Conservation (phyloP, 2,329 filamentous ascomycete genomes). For the Pestalotiopsis sp. region DNA sequence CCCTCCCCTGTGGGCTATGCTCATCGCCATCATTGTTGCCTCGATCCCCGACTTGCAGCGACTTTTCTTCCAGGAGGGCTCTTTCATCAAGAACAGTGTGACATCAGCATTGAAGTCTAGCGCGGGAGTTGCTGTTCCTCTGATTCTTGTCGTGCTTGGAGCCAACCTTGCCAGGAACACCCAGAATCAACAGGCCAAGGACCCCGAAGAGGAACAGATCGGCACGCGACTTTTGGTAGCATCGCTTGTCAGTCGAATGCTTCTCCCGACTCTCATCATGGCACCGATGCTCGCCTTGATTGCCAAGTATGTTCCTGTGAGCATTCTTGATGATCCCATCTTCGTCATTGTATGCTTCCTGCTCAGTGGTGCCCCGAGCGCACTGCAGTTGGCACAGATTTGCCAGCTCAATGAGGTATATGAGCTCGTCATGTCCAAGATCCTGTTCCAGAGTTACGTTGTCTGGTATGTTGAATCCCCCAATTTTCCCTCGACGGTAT, state of each 20-base stretch:
- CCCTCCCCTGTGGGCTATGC: constrained; percentile 96
- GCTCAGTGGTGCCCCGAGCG: constrained; percentile 89
- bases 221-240: constrained; percentile 82
- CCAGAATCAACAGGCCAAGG: constrained; percentile 65
- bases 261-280: constrained; percentile 90
- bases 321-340: constrained; percentile 95
- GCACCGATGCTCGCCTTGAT: constrained; percentile 83
- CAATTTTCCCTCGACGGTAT: neutral
- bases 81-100: constrained; percentile 90
- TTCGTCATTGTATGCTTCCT: constrained; percentile 98
- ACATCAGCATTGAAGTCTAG: constrained; percentile 85
- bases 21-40: constrained; percentile 86
- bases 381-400: constrained; percentile 93
- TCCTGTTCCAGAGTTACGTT: constrained; percentile 96
- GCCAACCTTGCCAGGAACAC: constrained; percentile 95
- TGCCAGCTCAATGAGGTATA: constrained; percentile 98
- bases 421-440: constrained; percentile 88
- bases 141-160: constrained; percentile 93
- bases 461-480: constrained; percentile 68
- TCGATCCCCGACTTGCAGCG: constrained; percentile 81
- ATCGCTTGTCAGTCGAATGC: constrained; percentile 85
- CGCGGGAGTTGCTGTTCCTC: constrained; percentile 87
- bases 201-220: constrained; percentile 70
- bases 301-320: constrained; percentile 89
- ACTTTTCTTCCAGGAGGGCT: constrained; percentile 85